Base-by-base conservation (phyloP, 768 basidiomycete species). In the Boletus pseudopeckii region DNA sequence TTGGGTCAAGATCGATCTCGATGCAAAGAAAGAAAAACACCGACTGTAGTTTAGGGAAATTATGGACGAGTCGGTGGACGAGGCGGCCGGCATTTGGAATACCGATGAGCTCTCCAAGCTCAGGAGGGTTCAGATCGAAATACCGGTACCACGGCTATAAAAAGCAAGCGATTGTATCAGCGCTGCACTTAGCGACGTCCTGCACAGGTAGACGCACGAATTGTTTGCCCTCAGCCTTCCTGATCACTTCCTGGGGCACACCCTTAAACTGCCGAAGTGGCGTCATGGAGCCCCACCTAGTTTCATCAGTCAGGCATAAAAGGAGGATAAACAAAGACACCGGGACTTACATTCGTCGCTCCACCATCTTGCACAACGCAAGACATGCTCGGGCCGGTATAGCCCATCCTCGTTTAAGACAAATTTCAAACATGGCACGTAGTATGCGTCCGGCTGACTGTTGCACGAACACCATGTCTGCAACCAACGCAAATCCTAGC, bases 351-450 rank as follows among this genome's bases (percentile, higher is more conserved):
- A 92, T 90, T 51, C 86, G 74, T 61, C 86, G 84, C 64, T 92
- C 92, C 0, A 92, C 89, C 93, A 96, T 96, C 74, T 98, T 98
- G 77, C 94, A 98, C 53, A 99, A 73, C 55, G 93, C 89, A 28
- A 98, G 79, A 5, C 92, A 92, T 7, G 91, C 88, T 61, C 92
- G 86, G 0, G 96, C 93, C 0, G 95, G 92, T 1, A 88, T 80
- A 2, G 97, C 92, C 97, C 97, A 99, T n/a, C 95, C 95, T 40
- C 94, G 86, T 74, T 96, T 97, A 54, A 98, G 74, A 68, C 95
- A 98, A 52, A 98, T 99, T 72, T 99, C 96, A 62, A 94, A 98
- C 66, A 99, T 90, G 15, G 96, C 96, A 18, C 94, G 92, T 37
- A 98, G 75, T 63, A 98, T 97, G 80, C 92, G 88, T 45, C 97